Evolutionary conservation across 371 early-diverging fungal species (phyloP).

Genomic region (Saksenaea vasiformis): DNA sequence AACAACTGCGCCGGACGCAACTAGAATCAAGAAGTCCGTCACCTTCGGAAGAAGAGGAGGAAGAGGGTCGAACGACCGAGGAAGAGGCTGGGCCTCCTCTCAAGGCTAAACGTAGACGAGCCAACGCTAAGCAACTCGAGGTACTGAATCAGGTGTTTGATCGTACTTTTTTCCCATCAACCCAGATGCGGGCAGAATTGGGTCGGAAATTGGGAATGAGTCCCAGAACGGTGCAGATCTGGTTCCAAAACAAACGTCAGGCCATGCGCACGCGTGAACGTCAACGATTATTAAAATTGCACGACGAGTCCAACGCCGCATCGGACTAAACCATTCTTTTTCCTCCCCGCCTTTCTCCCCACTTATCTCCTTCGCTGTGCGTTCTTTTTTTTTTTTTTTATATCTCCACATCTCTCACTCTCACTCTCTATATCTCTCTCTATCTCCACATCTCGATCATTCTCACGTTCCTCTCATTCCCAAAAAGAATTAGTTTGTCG

Average conservation of each 20-base stretch:
- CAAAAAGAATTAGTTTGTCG: background rate
- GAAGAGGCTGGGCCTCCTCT: conserved; percentile 18
- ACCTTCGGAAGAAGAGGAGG: conserved; percentile 21
- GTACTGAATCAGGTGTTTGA: conserved; percentile 60
- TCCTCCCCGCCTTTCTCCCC: background rate
- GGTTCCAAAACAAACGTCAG: conserved; percentile 96
- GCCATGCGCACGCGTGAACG: conserved; percentile 60
- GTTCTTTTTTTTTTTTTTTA: too few relatives aligned
- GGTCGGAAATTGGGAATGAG: conserved; percentile 89
- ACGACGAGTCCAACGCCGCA: conserved; percentile 3
- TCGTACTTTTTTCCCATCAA: conserved; percentile 64
- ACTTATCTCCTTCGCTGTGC: background rate
- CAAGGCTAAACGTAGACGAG: conserved; percentile 55
- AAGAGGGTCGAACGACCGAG: conserved; percentile 5
- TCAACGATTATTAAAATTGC: conserved; percentile 36
- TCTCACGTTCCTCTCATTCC: too few relatives aligned
- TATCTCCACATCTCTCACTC: too few relatives aligned
- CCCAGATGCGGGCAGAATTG: conserved; percentile 82
- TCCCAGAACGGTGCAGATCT: conserved; percentile 83
- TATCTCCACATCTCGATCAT: too few relatives aligned
- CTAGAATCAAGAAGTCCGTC: background rate
- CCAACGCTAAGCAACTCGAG: conserved; percentile 55
- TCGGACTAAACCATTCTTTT: conserved; percentile 5
- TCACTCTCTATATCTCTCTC: too few relatives aligned
- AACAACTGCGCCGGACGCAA: conserved; percentile 10